Evolutionary conservation across 108 stramenopile species (phyloP).

Genomic region (Skeletonema menzelii): DNA sequence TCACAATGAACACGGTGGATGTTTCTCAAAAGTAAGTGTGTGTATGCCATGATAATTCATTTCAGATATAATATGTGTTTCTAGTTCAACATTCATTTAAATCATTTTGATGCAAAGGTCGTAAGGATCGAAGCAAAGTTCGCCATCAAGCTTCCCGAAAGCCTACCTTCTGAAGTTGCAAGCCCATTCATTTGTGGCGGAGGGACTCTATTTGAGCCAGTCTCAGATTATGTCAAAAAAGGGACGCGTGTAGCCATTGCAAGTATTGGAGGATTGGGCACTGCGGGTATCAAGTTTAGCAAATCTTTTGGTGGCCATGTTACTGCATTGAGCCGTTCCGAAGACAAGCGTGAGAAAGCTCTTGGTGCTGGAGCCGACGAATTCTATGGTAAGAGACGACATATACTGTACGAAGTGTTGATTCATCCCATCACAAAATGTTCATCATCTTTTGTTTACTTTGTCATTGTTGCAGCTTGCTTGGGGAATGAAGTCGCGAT

Average conservation of each 20-base stretch:
- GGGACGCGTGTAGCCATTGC: constrained; percentile 24
- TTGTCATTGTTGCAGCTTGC: not conserved
- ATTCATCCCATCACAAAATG: too few relatives aligned
- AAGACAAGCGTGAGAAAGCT: constrained; percentile 12
- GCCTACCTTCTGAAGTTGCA: constrained; percentile 18
- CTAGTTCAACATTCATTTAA: too few relatives aligned
- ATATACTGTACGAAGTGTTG: too few relatives aligned
- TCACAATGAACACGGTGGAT: constrained; percentile 28
- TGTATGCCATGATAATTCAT: too few relatives aligned
- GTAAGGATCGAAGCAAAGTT: constrained; percentile 26
- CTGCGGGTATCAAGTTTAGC: constrained; percentile 23
- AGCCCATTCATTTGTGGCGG: constrained; percentile 29
- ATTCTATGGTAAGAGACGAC: not conserved
- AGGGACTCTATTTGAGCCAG: constrained; percentile 15
- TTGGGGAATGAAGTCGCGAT: constrained; percentile 19
- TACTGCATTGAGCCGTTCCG: constrained; percentile 26
- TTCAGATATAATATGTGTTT: too few relatives aligned
- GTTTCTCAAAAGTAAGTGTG: constrained; percentile 16
- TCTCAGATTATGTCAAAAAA: constrained; percentile 16
- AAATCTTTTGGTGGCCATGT: constrained; percentile 29
- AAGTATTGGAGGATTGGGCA: constrained; percentile 20
- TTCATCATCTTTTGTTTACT: too few relatives aligned
- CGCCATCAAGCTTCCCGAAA: constrained; percentile 26
- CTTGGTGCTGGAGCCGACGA: constrained; percentile 20
- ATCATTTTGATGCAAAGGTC: constrained; percentile 4